Conservation (phyloP, 257 asterid genomes). For the Solanum paucissectum region DNA sequence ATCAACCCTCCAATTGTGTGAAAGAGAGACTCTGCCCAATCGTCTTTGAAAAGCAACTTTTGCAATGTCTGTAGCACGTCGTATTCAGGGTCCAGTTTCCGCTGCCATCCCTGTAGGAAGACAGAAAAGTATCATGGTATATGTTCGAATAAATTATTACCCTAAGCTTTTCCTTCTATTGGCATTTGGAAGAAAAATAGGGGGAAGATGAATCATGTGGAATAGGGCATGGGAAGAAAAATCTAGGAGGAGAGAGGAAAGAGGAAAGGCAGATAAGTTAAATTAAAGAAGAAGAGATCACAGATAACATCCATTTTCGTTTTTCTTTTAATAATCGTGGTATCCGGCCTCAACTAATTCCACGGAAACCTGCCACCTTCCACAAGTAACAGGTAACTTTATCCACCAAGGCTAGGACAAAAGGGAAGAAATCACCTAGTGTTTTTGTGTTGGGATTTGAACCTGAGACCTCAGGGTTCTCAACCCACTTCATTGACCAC, state of each 20-base stretch:
- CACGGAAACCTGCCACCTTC: not conserved
- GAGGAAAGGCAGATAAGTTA: not conserved
- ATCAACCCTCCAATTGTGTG: conserved; percentile 69
- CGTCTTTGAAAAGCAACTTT: conserved; percentile 62
- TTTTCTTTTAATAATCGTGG: not conserved
- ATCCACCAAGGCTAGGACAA: not conserved
- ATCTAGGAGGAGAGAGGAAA: not conserved
- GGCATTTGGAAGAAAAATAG: not conserved
- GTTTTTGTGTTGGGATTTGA: not conserved
- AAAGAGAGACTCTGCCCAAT: conserved; percentile 60
- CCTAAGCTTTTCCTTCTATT: not conserved
- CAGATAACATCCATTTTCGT: not conserved
- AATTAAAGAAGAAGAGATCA: not conserved
- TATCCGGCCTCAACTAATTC: not conserved
- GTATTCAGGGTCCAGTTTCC: conserved; percentile 77
- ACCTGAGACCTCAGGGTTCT: not conserved
- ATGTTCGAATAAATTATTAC: not conserved
- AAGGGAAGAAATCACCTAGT: not conserved
- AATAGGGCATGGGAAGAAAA: not conserved
- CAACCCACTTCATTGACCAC: not conserved
- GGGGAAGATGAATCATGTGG: not conserved
- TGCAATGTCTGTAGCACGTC: conserved; percentile 61
- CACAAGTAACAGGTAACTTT: not conserved
- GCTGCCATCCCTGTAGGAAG: conserved; percentile 74
- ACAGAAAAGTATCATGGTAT: not conserved